Conservation (phyloP, 2,329 filamentous ascomycete genomes). For the Aureobasidium sp. region DNA sequence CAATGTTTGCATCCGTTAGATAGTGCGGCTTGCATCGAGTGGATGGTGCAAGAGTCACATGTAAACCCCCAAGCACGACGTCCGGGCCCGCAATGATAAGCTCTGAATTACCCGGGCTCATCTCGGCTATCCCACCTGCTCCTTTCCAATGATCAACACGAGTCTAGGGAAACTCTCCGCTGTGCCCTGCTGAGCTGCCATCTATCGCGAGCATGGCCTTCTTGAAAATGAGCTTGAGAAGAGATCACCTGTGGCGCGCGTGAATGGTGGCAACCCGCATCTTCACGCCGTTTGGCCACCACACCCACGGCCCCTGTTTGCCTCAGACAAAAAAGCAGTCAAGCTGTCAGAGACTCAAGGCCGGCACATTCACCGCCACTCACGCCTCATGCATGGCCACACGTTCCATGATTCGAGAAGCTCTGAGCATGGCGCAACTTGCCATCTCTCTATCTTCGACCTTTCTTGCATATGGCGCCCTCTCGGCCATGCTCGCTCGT, state of each 20-base stretch:
- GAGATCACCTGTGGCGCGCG: neutral
- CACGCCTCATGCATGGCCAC: neutral
- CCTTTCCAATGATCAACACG: neutral
- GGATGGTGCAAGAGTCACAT: neutral
- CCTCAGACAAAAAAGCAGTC: no score
- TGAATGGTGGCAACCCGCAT: neutral
- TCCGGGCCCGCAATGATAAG: constrained; percentile 7
- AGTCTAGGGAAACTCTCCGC: neutral
- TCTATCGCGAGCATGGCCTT: neutral
- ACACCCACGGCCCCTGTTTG: neutral
- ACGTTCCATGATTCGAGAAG: constrained; percentile 10
- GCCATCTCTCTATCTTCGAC: neutral
- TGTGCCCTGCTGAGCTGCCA: neutral
- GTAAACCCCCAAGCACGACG: neutral
- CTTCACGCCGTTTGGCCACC: neutral
- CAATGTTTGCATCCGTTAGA: no score
- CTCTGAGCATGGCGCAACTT: neutral
- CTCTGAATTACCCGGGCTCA: neutral
- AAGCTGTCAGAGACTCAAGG: no score
- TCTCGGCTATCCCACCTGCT: neutral
- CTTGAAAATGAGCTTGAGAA: no score
- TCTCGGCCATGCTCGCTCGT: neutral
- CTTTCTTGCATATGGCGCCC: neutral
- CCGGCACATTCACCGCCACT: neutral
- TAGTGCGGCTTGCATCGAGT: neutral